Evolutionary conservation across 495 filamentous ascomycete genomes (phyloP), one percentile per base, ranked within the genome.

Genomic region (Durotheca rogersii): DNA sequence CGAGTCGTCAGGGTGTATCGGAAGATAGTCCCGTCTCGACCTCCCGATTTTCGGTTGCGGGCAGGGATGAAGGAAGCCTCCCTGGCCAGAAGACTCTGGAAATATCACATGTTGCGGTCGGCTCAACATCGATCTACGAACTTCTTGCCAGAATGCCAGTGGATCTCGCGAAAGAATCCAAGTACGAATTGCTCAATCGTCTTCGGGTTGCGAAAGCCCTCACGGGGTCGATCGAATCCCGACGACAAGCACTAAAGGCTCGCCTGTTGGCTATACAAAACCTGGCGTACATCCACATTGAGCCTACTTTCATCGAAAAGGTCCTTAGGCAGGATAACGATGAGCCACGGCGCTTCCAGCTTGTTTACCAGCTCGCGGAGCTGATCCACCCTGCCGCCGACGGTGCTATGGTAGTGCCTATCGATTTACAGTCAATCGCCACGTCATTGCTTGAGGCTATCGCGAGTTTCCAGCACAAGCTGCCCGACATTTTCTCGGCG

Each of bases 321-420:
- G 79, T 95, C 32, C 72, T 95, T 16, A 87, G 87, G 61, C 85
- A 87, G 58, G 94, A 99, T 59, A 81, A 82, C 43, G 94, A 99
- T 65, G 89, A 95, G 65, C 89, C 93, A 1, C 84, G 92, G 41
- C 81, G 88, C 47, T 82, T 91, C 42, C 94, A 99, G 67, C 73
- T 97, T 16, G 82, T 88, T 3, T 95, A 95, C 62, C 94, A 99
- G 58, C 81, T 97, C 21, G 87, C 86, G 16, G 92, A 96, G 64
- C 67, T 99, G 39, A 84, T 97, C 27, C 92, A 94, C 68, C 77
- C 76, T 7, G 80, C 84, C 19, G 79, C 81, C 7, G 84, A 85
- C 61, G 86, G 81, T 39, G 78, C 85, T 47, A 68, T 75, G 29
- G 67, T 73, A 1, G 78, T 91, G 16, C 88, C 92, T 11, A 73